phyloP scores from a whole-genome alignment of 169 alveolate genomes.

The Cryptosporidium baileyi region DNA sequence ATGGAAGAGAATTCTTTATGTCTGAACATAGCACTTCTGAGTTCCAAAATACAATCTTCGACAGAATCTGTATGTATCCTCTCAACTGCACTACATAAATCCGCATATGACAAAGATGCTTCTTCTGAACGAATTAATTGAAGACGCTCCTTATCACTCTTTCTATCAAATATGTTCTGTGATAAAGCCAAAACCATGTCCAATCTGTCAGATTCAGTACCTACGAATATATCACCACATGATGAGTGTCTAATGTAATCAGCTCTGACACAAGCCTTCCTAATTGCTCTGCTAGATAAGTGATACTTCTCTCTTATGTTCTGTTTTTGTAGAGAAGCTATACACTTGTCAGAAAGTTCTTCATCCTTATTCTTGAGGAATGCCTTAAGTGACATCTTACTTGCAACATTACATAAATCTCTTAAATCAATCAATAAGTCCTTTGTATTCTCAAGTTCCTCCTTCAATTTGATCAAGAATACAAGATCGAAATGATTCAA shows the following conservation, averaged over 20 bases:
- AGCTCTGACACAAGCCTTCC: slow-evolving; percentile 25
- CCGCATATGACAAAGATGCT: not conserved
- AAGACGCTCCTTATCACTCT: slow-evolving; percentile 43
- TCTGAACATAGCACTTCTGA: slow-evolving; percentile 5
- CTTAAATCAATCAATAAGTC: slow-evolving; percentile 3
- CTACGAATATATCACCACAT: not conserved
- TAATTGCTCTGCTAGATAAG: slow-evolving; percentile 7
- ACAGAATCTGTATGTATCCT: not conserved
- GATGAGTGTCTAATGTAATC: slow-evolving; percentile 40
- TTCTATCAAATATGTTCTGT: not conserved
- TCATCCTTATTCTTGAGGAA: not conserved
- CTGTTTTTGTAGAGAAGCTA: not conserved
- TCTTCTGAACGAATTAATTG: slow-evolving; percentile 6
- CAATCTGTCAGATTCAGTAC: not conserved
- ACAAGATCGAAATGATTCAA: slow-evolving; percentile 32
- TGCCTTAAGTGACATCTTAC: not conserved
- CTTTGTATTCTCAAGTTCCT: not conserved
- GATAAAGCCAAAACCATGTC: not conserved
- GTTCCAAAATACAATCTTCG: slow-evolving; percentile 45
- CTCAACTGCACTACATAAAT: slow-evolving; percentile 16
- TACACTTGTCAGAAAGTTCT: slow-evolving; percentile 41
- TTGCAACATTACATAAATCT: slow-evolving; percentile 16
- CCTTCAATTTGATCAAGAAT: not conserved
- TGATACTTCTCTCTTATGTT: not conserved
- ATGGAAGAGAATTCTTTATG: not conserved